These are phyloP conservation scores for Somion occarium DNA, from an alignment of 1,284 basidiomycete genomes.

Conservation along the genomic window DNA sequence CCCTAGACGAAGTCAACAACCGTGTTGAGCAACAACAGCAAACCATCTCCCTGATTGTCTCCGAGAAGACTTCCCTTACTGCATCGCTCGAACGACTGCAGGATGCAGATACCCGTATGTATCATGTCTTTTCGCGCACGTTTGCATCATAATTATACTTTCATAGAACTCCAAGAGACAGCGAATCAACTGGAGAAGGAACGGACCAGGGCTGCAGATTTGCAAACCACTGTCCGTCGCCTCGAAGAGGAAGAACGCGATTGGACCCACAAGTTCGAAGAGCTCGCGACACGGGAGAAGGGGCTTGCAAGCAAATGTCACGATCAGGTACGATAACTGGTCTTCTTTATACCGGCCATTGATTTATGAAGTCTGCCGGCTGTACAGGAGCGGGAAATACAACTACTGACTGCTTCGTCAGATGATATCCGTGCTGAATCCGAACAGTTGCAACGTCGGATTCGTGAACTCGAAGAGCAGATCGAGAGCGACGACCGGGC, in stretches of 20 bases:
- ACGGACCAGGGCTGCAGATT: slow-evolving; percentile 30
- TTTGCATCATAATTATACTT: neutral
- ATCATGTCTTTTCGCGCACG: neutral
- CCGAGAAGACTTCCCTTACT: slow-evolving; percentile 32
- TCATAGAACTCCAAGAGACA: slow-evolving; percentile 43
- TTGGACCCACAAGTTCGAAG: slow-evolving; percentile 31
- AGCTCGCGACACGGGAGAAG: slow-evolving; percentile 46
- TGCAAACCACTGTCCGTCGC: slow-evolving; percentile 39
- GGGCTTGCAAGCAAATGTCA: slow-evolving; percentile 51
- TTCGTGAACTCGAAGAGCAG: slow-evolving; percentile 72
- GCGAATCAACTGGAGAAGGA: slow-evolving; percentile 41
- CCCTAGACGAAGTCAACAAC: slow-evolving; percentile 19
- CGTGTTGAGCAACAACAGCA: slow-evolving; percentile 29
- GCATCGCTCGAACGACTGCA: slow-evolving; percentile 29
- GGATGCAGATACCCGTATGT: slow-evolving; percentile 31
- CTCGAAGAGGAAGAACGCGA: slow-evolving; percentile 34
- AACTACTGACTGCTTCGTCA: slow-evolving; percentile 49
- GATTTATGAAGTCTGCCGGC: neutral
- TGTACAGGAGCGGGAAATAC: slow-evolving; percentile 62
- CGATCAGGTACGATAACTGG: slow-evolving; percentile 45
- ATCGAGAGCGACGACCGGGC: slow-evolving; percentile 77
- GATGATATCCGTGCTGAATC: slow-evolving; percentile 50
- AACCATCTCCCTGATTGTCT: slow-evolving; percentile 35
- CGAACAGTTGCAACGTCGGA: slow-evolving; percentile 48
- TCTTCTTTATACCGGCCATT: neutral